Base-by-base conservation (phyloP, 169 alveolate species). In the Babesia bovis region DNA sequence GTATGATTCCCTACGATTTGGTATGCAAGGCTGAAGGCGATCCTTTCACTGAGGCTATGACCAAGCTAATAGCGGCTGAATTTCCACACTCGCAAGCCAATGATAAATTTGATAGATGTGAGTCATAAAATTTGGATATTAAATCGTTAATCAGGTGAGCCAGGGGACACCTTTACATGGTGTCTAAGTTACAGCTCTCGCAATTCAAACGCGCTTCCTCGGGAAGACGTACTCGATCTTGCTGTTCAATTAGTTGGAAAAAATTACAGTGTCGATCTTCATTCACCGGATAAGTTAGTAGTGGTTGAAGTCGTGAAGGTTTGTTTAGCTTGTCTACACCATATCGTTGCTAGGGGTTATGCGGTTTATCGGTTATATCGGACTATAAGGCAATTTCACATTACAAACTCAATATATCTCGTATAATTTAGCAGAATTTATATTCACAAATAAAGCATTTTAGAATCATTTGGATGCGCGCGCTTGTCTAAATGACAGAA, bases 241-340 rank as follows among this genome's bases (percentile, higher is more conserved):
- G 63, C 78, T 3, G 88, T 56, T 30, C 77, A 68, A 21, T 56
- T 86, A 45, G 74, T 88, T 26, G 93, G 93, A 28, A 44, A 51
- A 42, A 75, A 75, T 52, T 88, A 88, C 51, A 47, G 65, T 19
- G 93, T 88, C 12, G 84, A 83, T 63, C 58, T 88, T 33, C 30
- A 53, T 12, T 56, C 21, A 21, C 93, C 93, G 10, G 93, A 88
- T 60, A 68, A 81, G 59, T 70, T 87, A 30, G 41, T 88, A 21
- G 44, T 88, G 30, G 87, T 88, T 6, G 57, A 83, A 26, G 93
- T 88, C 4, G 85, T 85, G 13, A 87, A 88, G 91, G 93, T 88
- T 33, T 38, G 81, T 60, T 42, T 26, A 4, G 21, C 4, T 60
- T 26, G 13, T 1, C 13, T 38, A 71, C 69, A 70, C 79, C 72